Evolutionary conservation across 805 yeast species (phyloP), one percentile per base, ranked within the genome.

Genomic region (Yamadazyma phyllophila): DNA sequence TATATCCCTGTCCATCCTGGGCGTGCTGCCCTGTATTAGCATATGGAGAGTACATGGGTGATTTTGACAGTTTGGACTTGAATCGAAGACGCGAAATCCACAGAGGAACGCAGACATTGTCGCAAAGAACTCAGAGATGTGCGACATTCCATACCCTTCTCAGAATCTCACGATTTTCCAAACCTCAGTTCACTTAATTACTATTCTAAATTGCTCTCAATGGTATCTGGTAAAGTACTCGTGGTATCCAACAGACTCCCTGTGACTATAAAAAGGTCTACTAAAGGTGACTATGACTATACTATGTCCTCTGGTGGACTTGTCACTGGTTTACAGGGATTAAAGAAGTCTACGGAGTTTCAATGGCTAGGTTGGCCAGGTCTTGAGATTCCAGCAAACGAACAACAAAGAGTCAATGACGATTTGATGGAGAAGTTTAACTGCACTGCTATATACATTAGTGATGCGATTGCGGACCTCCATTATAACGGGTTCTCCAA

Each of bases 341-440:
- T 94, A 44, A 88, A 88, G 63, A 86, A 87, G 59, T 69, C 83
- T 2, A 81, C 88, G 8, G 83, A 85, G 40, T 90, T 90, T 67
- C 94, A 90, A 62, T 94, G 99, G 99, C 83, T 88, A 58, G 99
- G 99, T 12, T 94, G 99, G 99, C 96, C 98, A 1, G 77, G 77
- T 6, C 67, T 90, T 60, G 96, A 90, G 55, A 77, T 94, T 4
- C 96, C 96, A 1, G 87, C 76, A 20, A 76, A 74, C 36, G 96
- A 90, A 52, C 83, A 84, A 59, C 79, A 67, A 0, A 69, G 71
- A 46, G 95, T 94, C 45, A 81, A 81, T 47, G 61, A 67, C 15
- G 96, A 91, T 52, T 71, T 94, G 47, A 74, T 76, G 62, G 79
- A 78, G 29, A 82, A 88, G 61, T 94, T 90, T 73, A 84, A 84